Conservation (phyloP, 345 rosid species). For the Microthlaspi erraticum region DNA sequence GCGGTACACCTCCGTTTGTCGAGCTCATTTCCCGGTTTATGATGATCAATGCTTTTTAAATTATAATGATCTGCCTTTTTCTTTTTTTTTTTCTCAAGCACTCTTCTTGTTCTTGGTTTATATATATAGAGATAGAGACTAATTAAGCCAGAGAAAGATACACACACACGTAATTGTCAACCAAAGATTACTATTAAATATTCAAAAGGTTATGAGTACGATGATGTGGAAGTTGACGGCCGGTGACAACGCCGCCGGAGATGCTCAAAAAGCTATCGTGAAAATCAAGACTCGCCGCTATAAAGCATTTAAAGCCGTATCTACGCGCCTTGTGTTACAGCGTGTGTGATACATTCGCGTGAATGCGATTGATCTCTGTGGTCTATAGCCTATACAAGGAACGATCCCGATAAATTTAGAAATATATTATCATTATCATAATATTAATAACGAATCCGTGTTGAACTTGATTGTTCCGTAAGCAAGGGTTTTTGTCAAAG, state of each 20-base stretch:
- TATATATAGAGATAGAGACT: slow-evolving; percentile 28
- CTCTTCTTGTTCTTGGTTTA: slow-evolving; percentile 26
- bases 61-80: slow-evolving; percentile 19
- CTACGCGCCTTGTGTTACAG: slow-evolving; percentile 22
- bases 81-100: slow-evolving; percentile 27
- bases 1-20: slow-evolving; percentile 77
- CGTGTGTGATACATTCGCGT: slow-evolving; percentile 37
- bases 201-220: slow-evolving; percentile 27
- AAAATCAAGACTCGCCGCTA: slow-evolving; percentile 53
- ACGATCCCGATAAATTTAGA: slow-evolving; percentile 36
- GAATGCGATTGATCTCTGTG: slow-evolving; percentile 27
- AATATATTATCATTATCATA: background rate
- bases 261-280: slow-evolving; percentile 77
- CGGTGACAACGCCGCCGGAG: slow-evolving; percentile 87
- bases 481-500: slow-evolving; percentile 20
- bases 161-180: slow-evolving; percentile 36
- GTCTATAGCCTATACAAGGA: slow-evolving; percentile 34
- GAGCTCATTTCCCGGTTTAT: slow-evolving; percentile 48
- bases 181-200: slow-evolving; percentile 19
- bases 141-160: background rate
- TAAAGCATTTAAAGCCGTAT: slow-evolving; percentile 27
- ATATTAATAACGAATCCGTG: slow-evolving; percentile 29
- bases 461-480: slow-evolving; percentile 28
- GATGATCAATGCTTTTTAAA: slow-evolving; percentile 12
- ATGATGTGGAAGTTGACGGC: slow-evolving; percentile 72